A percentile compares a stretch with the other conserved stretches of the same genome.
Evolutionary conservation across 2,329 filamentous ascomycete species (phyloP).

Genomic region (Colletotrichum tropicale): DNA sequence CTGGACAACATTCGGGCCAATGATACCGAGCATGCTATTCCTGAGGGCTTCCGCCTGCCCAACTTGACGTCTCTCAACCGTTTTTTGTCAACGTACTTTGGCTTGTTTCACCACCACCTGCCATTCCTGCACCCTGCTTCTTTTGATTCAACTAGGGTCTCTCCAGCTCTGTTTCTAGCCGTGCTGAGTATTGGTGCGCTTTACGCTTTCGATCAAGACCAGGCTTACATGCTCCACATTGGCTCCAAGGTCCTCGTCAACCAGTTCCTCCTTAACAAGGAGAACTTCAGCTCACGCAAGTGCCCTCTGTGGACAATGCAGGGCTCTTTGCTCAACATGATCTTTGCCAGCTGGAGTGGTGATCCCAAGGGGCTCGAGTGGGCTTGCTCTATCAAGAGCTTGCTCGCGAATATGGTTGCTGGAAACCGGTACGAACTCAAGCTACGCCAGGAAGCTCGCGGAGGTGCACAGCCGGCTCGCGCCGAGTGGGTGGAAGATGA

Average conservation of each 20-base stretch:
- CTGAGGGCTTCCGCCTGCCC: conserved; percentile 89
- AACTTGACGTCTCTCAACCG: conserved; percentile 82
- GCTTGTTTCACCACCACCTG: conserved; percentile 94
- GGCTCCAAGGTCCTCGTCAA: conserved; percentile 97
- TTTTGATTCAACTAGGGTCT: conserved; percentile 80
- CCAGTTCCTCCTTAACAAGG: conserved; percentile 96
- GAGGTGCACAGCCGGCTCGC: conserved; percentile 75
- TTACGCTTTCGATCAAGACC: conserved; percentile 96
- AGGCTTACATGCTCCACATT: conserved; percentile 96
- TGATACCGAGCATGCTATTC: conserved; percentile 81
- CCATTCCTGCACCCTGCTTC: conserved; percentile 94
- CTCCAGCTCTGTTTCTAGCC: conserved; percentile 83
- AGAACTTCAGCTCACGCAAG: conserved; percentile 97
- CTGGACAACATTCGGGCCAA: conserved; percentile 83
- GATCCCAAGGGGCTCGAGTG: conserved; percentile 97
- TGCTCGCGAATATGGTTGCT: conserved; percentile 97
- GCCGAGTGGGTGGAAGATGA: conserved; percentile 97
- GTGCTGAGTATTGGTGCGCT: conserved; percentile 94
- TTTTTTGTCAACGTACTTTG: conserved; percentile 95
- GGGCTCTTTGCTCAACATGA: conserved; percentile 95
- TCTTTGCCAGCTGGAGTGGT: conserved; percentile 98
- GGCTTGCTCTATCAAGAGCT: conserved; percentile 98
- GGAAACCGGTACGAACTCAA: conserved; percentile 97
- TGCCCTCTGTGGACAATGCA: conserved; percentile 99
- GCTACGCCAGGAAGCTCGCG: conserved; percentile 86